Evolutionary conservation across 768 basidiomycete genomes (phyloP).

Genomic region (Leccinellum luteum): DNA sequence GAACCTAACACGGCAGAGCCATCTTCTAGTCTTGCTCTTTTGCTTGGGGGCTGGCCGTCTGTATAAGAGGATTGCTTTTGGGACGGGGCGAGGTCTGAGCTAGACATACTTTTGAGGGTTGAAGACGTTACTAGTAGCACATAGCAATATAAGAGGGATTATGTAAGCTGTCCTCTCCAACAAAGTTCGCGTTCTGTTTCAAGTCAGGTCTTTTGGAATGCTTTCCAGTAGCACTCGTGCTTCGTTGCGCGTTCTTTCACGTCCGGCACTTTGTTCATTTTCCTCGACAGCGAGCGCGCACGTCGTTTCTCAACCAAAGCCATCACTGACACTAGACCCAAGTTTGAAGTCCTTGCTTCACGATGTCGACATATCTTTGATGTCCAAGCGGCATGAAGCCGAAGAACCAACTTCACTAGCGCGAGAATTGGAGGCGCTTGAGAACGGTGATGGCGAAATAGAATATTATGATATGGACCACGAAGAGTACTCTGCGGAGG

Average conservation of each 20-base stretch:
- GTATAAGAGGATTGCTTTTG: slow-evolving; percentile 2
- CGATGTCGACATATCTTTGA: slow-evolving; percentile 67
- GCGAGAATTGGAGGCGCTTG: slow-evolving; percentile 57
- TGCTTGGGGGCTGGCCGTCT: slow-evolving; percentile 29
- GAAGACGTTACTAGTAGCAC: not conserved
- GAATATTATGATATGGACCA: slow-evolving; percentile 32
- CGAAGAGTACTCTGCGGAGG: slow-evolving; percentile 30
- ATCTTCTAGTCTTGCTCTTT: slow-evolving; percentile 27
- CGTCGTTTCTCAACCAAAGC: slow-evolving; percentile 47
- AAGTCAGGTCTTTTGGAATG: slow-evolving; percentile 12
- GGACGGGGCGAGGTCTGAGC: slow-evolving; percentile 8
- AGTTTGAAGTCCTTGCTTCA: slow-evolving; percentile 57
- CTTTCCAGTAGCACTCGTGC: slow-evolving; percentile 21
- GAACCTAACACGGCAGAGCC: slow-evolving; percentile 2
- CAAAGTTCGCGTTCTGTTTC: not conserved
- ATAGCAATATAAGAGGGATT: not conserved
- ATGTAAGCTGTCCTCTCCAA: slow-evolving; percentile 18
- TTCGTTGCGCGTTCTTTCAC: slow-evolving; percentile 25
- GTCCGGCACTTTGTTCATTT: slow-evolving; percentile 23
- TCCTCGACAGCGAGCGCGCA: slow-evolving; percentile 32
- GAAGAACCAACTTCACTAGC: slow-evolving; percentile 21
- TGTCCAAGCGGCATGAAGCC: slow-evolving; percentile 34
- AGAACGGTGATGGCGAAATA: slow-evolving; percentile 34
- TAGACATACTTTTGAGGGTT: slow-evolving; percentile 13
- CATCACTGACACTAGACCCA: slow-evolving; percentile 63